These are phyloP conservation scores for Radiomyces spectabilis DNA, from an alignment of 192 early-diverging fungal species.

Conservation along the genomic window DNA sequence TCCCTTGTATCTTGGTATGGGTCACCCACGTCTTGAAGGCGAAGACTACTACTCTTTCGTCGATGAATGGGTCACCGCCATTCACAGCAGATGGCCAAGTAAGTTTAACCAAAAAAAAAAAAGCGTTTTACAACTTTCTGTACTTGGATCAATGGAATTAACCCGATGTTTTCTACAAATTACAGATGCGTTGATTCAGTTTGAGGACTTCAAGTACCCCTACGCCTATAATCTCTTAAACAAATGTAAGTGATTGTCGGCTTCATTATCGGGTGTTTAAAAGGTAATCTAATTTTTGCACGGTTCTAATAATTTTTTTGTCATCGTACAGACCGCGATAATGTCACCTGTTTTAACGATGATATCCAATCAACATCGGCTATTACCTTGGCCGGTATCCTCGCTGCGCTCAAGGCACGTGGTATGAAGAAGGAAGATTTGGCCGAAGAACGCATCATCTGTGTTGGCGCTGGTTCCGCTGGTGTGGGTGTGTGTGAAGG, in stretches of 20 bases:
- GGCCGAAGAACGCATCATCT: conserved; percentile 21
- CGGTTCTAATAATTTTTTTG: too few relatives aligned
- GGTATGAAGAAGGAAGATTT: conserved; percentile 5
- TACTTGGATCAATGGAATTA: too few relatives aligned
- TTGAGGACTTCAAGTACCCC: conserved; percentile 34
- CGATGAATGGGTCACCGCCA: conserved; percentile 46
- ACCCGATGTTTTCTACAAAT: not conserved
- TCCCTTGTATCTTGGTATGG: conserved; percentile 31
- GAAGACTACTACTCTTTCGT: conserved; percentile 43
- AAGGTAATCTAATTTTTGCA: not conserved
- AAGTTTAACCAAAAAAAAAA: conserved; percentile 10
- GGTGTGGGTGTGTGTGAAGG: conserved; percentile 33
- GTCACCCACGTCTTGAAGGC: conserved; percentile 23
- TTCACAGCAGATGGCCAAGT: conserved; percentile 47
- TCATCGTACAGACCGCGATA: conserved; percentile 14
- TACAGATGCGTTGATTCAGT: conserved; percentile 31
- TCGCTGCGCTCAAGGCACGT: conserved; percentile 25
- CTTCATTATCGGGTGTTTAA: not conserved
- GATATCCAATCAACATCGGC: conserved; percentile 33
- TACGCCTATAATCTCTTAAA: conserved; percentile 30
- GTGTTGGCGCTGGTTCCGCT: conserved; percentile 27
- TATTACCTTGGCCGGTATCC: conserved; percentile 28
- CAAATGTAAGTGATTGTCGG: conserved; percentile 17
- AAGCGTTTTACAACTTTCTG: not conserved
- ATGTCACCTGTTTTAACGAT: conserved; percentile 31